Base-by-base conservation (phyloP, 495 filamentous ascomycete species). In the Hapsidospora chrysogenum region DNA sequence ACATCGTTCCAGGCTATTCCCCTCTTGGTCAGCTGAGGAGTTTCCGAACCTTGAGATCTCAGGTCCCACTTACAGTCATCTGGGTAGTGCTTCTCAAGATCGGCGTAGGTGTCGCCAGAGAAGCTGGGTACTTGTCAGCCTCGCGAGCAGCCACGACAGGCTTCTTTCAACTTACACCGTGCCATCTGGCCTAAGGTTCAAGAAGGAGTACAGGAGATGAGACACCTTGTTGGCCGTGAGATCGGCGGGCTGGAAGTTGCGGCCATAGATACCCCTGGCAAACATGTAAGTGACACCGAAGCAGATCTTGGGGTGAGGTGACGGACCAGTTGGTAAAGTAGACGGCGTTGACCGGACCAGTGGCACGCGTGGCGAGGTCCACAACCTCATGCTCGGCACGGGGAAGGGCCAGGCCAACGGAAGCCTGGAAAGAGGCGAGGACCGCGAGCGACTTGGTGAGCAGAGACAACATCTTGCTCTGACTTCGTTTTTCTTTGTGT, bases 181-280 rank as follows among this genome's bases (percentile, higher is more conserved):
- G 16, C 87, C 87, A 20, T 79, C 77, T 0, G 76, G 61, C 0
- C 67, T 64, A n/a, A 94, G 56, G 49, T 94, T 87, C 40, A 81
- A 84, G 50, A 96, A 96, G 20, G 86, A 68, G 51, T 94, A 94
- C 5, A 94, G 65, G 2, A 95, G 64, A 50, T 93, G 85, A 4
- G 82, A 93, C 39, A 96, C 54, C 40, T 93, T 69, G 11, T 74
- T 64, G 1, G 70, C 80, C 0, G 86, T 86, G 16, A 96, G 63
- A 45, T 87, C 72, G 37, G 80, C 68, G 2, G 83, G 81, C 35
- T 85, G 69, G 53, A 85, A 82, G 44, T 81, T 74, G 43, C 85
- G 67, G 29, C 68, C 81, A 47, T 92, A 92, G 42, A 92, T 92
- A 22, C 76, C 81, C 85, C 84, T 61, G 36, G 4, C 5, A 8